phyloP scores from a whole-genome alignment of 495 filamentous ascomycete species.

The Oidiodendron maius region DNA sequence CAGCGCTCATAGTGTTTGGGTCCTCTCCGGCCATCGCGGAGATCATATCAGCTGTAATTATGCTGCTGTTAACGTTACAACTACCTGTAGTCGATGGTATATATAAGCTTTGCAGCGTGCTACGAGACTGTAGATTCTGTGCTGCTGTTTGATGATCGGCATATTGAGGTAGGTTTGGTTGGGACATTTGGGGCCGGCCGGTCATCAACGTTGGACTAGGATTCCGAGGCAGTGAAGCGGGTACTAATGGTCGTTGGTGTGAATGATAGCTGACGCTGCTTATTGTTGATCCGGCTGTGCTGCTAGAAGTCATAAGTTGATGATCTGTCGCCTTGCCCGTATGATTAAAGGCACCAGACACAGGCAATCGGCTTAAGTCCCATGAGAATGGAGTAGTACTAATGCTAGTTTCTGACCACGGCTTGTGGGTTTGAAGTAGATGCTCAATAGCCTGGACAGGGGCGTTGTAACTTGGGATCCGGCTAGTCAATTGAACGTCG shows the following conservation, averaged over 20 bases:
- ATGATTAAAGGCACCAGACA: background rate
- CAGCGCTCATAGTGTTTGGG: conserved; percentile 12
- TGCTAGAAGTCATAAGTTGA: conserved; percentile 20
- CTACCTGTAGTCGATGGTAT: conserved; percentile 7
- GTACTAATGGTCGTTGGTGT: conserved; percentile 4
- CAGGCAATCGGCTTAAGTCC: conserved; percentile 12
- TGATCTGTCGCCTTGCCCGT: conserved; percentile 11
- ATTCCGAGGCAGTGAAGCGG: conserved; percentile 14
- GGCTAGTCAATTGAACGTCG: conserved; percentile 2
- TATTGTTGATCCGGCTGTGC: conserved; percentile 10
- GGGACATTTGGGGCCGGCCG: conserved; percentile 5
- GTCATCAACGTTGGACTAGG: conserved; percentile 3
- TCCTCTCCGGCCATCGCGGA: conserved; percentile 22
- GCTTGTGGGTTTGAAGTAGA: conserved; percentile 15
- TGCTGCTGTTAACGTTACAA: conserved; percentile 17
- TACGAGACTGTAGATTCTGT: conserved; percentile 12
- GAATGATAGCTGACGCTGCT: conserved; percentile 11
- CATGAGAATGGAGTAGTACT: conserved; percentile 14
- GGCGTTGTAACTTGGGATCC: conserved; percentile 5
- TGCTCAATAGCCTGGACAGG: conserved; percentile 18
- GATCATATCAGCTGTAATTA: conserved; percentile 23
- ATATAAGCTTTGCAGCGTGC: conserved; percentile 8
- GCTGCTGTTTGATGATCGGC: background rate
- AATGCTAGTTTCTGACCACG: conserved; percentile 8
- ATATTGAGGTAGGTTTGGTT: conserved; percentile 7